phyloP scores from a whole-genome alignment of 495 filamentous ascomycete genomes.

The Chaetomium tenue region DNA sequence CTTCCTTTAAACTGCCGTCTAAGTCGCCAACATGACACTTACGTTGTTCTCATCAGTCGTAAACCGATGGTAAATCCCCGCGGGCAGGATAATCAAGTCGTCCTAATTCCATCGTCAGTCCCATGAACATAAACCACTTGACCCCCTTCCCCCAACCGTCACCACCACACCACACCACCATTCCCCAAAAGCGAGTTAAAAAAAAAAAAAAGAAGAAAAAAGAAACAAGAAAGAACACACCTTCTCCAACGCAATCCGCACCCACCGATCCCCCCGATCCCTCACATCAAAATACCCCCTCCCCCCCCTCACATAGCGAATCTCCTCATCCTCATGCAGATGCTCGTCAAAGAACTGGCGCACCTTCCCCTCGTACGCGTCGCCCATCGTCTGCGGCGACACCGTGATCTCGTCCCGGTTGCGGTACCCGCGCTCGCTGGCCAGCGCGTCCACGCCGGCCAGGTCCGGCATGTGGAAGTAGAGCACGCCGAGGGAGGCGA shows the following conservation, averaged over 20 bases:
- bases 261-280: conserved; percentile 70
- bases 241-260: conserved; percentile 75
- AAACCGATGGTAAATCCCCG: conserved; percentile 97
- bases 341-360: conserved; percentile 93
- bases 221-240: conserved; percentile 38
- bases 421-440: conserved; percentile 75
- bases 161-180: no score
- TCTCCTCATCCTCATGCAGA: conserved; percentile 98
- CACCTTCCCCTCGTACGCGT: conserved; percentile 83
- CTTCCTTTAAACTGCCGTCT: neutral
- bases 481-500: conserved; percentile 72
- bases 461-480: conserved; percentile 68
- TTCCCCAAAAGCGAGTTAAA: neutral
- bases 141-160: neutral
- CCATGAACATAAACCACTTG: neutral
- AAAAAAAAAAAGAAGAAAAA: neutral
- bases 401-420: conserved; percentile 92
- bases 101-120: conserved; percentile 34
- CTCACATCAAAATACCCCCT: conserved; percentile 92
- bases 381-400: conserved; percentile 85
- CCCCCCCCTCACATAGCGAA: conserved; percentile 91
- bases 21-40: conserved; percentile 38
- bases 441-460: conserved; percentile 66
- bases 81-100: conserved; percentile 79
- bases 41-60: conserved; percentile 91